These are phyloP conservation scores for Neonothopanus nambi DNA, from an alignment of 1,284 basidiomycete genomes.

Conservation along the genomic window DNA sequence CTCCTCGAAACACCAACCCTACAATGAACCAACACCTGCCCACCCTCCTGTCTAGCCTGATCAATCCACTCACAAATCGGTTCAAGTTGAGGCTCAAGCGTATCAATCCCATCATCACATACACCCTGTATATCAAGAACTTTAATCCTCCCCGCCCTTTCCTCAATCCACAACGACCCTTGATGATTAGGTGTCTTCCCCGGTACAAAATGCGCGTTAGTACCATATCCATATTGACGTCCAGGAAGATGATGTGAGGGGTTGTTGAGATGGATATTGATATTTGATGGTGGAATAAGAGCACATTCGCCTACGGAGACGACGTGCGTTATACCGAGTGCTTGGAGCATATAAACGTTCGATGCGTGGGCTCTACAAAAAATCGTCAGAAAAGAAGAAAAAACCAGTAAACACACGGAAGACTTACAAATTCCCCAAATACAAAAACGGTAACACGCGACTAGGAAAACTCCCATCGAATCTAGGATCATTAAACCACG, in stretches of 20 bases:
- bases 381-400: constrained; percentile 2
- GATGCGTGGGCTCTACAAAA: constrained; percentile 80
- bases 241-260: constrained; percentile 3
- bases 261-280: background rate
- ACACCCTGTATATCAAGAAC: constrained; percentile 89
- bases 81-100: constrained; percentile 84
- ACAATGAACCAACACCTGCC: constrained; percentile 94
- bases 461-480: constrained; percentile 98
- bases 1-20: constrained; percentile 93
- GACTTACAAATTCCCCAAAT: constrained; percentile 89
- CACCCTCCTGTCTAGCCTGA: constrained; percentile 76
- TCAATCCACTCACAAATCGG: constrained; percentile 95
- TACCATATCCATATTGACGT: constrained; percentile 14
- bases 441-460: constrained; percentile 91
- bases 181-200: constrained; percentile 51
- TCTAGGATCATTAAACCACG: constrained; percentile 90
- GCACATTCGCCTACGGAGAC: constrained; percentile 96
- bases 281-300: constrained; percentile 65
- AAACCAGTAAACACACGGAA: constrained; percentile 8
- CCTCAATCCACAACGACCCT: constrained; percentile 85
- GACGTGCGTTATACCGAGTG: constrained; percentile 96
- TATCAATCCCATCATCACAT: constrained; percentile 95
- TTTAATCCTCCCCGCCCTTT: constrained; percentile 83
- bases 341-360: constrained; percentile 94
- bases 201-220: constrained; percentile 39